phyloP scores from a whole-genome alignment of 1,284 basidiomycete genomes.

The Tilletia caries region DNA sequence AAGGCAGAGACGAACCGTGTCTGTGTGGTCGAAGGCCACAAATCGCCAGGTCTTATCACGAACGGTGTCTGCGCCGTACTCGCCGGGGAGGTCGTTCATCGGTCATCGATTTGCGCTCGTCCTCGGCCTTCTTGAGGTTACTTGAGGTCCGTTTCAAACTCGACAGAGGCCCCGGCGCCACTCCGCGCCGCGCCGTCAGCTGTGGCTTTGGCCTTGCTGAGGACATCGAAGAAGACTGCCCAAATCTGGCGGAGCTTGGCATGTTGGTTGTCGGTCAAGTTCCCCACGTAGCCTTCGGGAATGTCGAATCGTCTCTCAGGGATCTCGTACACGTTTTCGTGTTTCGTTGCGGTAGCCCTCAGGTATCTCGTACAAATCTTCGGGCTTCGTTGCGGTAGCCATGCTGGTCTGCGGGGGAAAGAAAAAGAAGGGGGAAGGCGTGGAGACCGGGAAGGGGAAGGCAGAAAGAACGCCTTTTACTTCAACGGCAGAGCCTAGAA shows the following conservation, averaged over 20 bases:
- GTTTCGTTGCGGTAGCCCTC: neutral
- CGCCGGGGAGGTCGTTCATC: slow-evolving; percentile 50
- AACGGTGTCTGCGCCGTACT: slow-evolving; percentile 53
- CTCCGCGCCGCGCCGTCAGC: slow-evolving; percentile 1
- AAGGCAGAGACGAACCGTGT: neutral
- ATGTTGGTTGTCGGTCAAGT: slow-evolving; percentile 48
- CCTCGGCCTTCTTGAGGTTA: slow-evolving; percentile 44
- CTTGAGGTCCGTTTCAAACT: slow-evolving; percentile 17
- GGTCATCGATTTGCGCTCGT: slow-evolving; percentile 51
- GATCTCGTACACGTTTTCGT: slow-evolving; percentile 11
- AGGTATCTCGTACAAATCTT: too few relatives aligned
- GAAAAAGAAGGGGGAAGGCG: too few relatives aligned
- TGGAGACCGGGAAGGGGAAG: too few relatives aligned
- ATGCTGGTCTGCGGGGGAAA: too few relatives aligned
- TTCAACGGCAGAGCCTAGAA: too few relatives aligned
- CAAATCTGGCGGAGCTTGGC: slow-evolving; percentile 49
- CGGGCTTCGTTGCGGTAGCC: too few relatives aligned
- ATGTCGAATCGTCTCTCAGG: neutral
- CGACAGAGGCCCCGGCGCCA: slow-evolving; percentile 16
- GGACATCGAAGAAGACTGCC: slow-evolving; percentile 38
- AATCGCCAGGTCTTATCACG: slow-evolving; percentile 54
- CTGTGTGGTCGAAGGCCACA: slow-evolving; percentile 29
- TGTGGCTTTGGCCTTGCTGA: slow-evolving; percentile 1
- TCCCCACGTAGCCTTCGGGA: slow-evolving; percentile 40
- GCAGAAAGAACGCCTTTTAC: too few relatives aligned